Base-by-base conservation (phyloP, 768 basidiomycete species). In the Mrakia frigida region DNA sequence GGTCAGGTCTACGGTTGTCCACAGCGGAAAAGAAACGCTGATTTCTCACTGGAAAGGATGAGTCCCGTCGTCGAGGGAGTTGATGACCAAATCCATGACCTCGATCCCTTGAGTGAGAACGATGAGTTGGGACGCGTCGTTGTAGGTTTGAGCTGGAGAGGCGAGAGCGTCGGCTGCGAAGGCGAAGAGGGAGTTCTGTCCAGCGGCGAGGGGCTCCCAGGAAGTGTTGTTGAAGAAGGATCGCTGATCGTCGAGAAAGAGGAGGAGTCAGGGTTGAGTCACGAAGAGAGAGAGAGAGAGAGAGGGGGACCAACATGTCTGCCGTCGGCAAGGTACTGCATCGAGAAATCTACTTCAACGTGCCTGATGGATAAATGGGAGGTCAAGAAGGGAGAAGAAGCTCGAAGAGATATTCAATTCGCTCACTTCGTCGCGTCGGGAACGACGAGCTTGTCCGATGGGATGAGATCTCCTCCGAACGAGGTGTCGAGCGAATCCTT, bases 41-140 rank as follows among this genome's bases (percentile, higher is more conserved):
- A 41, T 41, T 41, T 41, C 63, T 65, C 13, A 65, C 63, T 80
- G 79, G 73, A 79, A 84, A 6, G 83, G 83, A 43, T 84, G 83
- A 74, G 81, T 80, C 1, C 82, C 81, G 72, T 83, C 82, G 80
- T 82, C 83, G 41, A 81, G 63, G 59, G 81, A 74, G 52, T 76
- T 68, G 59, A 80, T 37, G n/a, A 65, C 46, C 13, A 80, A 25
- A 31, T 80, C 79, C 52, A 81, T 56, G 25, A 78, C 80, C 33
- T 76, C 50, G 21, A 71, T 53, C 3, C 70, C 71, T 6, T 74
- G 46, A 14, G 61, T 56, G 7, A 69, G 72, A 39, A 81, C 68
- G 37, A 81, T 72, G 35, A 80, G 69, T 76, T 80, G 79, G 18
- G 41, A 23, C n/a, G 73, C 50, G 77, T 79, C 68, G 46, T 25